Evolutionary conservation across 495 filamentous ascomycete genomes (phyloP), one percentile per base, ranked within the genome.

Genomic region (Talaromyces trachyspermus): DNA sequence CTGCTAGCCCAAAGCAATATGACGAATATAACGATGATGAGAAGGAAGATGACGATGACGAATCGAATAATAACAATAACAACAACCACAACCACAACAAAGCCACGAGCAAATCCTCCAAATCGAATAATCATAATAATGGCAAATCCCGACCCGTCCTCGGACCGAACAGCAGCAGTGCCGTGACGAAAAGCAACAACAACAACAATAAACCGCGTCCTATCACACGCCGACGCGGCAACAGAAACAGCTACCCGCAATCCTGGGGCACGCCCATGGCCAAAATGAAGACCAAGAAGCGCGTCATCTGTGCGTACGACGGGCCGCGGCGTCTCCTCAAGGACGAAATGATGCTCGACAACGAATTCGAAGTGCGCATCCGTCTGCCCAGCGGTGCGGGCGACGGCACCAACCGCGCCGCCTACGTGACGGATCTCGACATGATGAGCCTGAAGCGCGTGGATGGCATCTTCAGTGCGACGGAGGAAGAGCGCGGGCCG

Each of bases 311-410:
- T 53, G 88, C 95, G 14, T 99, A 94, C 52, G 89, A 97, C 57
- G 94, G 94, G 2, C 78, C 75, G 10, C 78, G 90, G 44, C 80
- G 90, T 6, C 75, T 99, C 49, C 91, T 85, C 77, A 96, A 96
- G 70, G 94, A 99, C 62, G 94, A 97, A 71, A 95, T 97, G 92
- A 92, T 95, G 89, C 83, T 99, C 32, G 86, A 88, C 56, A 86
- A 85, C 19, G 88, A 95, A 54, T 92, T 89, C 54, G 94, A 99
- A 66, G 89, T 97, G 43, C 88, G 89, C 54, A 66, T 95, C 59
- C 80, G 76, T 64, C 79, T 95, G 15, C 75, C 73, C 22, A 78
- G 79, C 50, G 81, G 80, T 51, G 81, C 80, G 33, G 76, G 78
- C 5, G 70, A 77, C 48, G 74, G 74, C 42, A 74, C 70, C 15